Evolutionary conservation across 2,329 filamentous ascomycete species (phyloP).

Genomic region (Colletotrichum spaethianum): DNA sequence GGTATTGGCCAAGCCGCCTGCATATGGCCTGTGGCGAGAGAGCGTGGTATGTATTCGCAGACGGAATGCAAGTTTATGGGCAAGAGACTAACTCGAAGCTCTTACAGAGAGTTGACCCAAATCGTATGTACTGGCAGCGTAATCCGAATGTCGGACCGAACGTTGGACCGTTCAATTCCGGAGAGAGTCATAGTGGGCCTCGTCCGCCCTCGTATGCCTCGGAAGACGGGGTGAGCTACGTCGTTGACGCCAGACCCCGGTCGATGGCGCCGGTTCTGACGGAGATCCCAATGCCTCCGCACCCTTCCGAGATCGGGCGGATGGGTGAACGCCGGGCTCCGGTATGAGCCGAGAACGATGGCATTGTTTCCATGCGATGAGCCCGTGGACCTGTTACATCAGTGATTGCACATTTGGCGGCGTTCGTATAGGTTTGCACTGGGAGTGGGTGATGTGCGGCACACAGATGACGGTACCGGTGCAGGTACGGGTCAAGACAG

Average conservation of each 20-base stretch:
- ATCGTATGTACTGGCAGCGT: slow-evolving; percentile 85
- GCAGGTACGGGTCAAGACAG: background rate
- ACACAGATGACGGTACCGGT: background rate
- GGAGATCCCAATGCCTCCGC: slow-evolving; percentile 52
- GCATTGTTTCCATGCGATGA: background rate
- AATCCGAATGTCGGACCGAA: slow-evolving; percentile 59
- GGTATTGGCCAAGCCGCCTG: slow-evolving; percentile 78
- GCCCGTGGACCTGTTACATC: background rate
- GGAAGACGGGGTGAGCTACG: slow-evolving; percentile 81
- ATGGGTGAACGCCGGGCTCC: slow-evolving; percentile 6
- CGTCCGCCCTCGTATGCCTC: slow-evolving; percentile 84
- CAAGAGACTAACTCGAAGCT: background rate
- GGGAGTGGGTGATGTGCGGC: background rate
- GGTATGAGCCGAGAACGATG: background rate
- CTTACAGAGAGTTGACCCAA: slow-evolving; percentile 79
- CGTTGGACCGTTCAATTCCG: slow-evolving; percentile 13
- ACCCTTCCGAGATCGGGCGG: slow-evolving; percentile 62
- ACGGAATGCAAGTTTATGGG: background rate
- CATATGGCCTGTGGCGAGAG: slow-evolving; percentile 87
- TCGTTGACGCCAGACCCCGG: slow-evolving; percentile 76
- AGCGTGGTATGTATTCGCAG: slow-evolving; percentile 75
- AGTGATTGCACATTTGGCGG: background rate
- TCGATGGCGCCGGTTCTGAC: slow-evolving; percentile 62
- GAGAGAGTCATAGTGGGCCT: slow-evolving; percentile 46
- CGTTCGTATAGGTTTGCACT: background rate